phyloP scores from a whole-genome alignment of 2,329 filamentous ascomycete species.

The Alternaria sp. region DNA sequence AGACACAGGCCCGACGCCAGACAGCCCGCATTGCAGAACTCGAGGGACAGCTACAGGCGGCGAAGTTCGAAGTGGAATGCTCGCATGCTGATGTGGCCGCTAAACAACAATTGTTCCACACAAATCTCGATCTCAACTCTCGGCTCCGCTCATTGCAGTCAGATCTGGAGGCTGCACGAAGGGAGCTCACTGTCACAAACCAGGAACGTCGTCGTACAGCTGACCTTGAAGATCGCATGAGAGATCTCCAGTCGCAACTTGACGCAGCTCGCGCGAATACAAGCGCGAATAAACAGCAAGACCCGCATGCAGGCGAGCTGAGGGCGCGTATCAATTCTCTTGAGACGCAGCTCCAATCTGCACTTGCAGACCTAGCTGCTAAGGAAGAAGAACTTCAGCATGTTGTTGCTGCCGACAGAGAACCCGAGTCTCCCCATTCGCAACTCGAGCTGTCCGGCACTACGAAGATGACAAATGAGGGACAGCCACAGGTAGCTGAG shows the following conservation, averaged over 20 bases:
- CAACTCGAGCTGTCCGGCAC: neutral
- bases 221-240: slow-evolving; percentile 2
- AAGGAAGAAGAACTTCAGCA: slow-evolving; percentile 2
- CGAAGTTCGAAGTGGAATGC: slow-evolving; percentile 35
- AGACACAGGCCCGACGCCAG: slow-evolving; percentile 14
- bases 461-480: neutral
- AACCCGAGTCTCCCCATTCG: neutral
- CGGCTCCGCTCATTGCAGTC: slow-evolving; percentile 25
- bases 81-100: slow-evolving; percentile 31
- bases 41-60: slow-evolving; percentile 28
- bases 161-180: slow-evolving; percentile 21
- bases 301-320: slow-evolving; percentile 6
- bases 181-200: neutral
- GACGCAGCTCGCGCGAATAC: neutral
- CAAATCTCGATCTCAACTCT: slow-evolving; percentile 30
- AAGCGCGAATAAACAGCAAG: slow-evolving; percentile 5
- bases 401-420: neutral
- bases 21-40: slow-evolving; percentile 25
- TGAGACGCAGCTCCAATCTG: neutral
- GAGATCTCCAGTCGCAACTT: neutral
- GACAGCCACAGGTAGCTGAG: slow-evolving; percentile 5
- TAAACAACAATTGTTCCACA: slow-evolving; percentile 35
- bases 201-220: neutral
- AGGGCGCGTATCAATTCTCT: slow-evolving; percentile 14
- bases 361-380: neutral